Conservation (phyloP, 371 early-diverging fungal species). For the Haplosporangium sp. region DNA sequence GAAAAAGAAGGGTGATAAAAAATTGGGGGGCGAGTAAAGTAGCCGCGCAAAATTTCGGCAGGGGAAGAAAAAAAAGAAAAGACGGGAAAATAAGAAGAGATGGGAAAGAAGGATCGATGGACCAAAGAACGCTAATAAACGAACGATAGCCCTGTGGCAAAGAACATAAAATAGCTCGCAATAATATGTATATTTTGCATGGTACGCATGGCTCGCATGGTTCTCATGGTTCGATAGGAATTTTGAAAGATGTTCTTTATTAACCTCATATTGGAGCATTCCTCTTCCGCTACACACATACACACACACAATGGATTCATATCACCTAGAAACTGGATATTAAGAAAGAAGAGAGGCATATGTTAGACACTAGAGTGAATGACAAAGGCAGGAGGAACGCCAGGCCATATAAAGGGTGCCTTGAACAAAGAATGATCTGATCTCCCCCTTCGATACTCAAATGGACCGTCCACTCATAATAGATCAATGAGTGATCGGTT, state of each 20-base stretch:
- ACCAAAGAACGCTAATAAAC: no score
- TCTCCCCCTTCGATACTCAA: constrained; percentile 9
- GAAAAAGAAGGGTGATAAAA: no score
- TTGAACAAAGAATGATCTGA: background rate
- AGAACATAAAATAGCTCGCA: no score
- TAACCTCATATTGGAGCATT: no score
- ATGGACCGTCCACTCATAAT: constrained; percentile 11
- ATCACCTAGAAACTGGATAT: background rate
- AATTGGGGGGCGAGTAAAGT: no score
- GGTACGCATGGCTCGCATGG: no score
- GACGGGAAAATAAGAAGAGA: background rate
- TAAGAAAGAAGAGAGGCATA: background rate
- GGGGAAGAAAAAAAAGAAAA: background rate
- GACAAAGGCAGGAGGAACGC: constrained; percentile 12
- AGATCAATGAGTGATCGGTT: constrained; percentile 11
- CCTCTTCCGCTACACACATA: no score
- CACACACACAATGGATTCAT: background rate
- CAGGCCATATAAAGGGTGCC: constrained; percentile 23
- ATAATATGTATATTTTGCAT: no score
- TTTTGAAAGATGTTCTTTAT: no score
- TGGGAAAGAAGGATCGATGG: background rate
- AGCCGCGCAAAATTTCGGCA: background rate
- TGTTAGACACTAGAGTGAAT: constrained; percentile 24
- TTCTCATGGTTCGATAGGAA: no score
- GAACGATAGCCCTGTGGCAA: no score